A percentile compares a stretch with the other conserved stretches of the same genome.
Conservation (phyloP, 2,329 filamentous ascomycete genomes). For the Tolypocladium pustulatum region DNA sequence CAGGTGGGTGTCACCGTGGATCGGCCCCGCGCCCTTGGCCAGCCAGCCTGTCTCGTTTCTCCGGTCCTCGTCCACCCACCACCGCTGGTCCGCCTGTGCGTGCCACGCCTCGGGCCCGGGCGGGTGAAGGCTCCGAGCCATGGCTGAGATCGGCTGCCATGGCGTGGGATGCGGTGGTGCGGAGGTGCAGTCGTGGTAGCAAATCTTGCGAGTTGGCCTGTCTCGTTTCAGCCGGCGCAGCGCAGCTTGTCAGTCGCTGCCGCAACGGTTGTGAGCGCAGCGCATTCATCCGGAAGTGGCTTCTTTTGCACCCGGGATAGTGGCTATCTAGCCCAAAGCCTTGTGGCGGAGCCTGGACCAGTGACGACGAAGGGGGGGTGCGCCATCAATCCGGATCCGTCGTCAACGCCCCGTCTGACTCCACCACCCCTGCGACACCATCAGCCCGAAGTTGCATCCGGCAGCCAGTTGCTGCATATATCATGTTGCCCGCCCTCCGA, state of each 20-base stretch:
- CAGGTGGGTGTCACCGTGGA: not conserved
- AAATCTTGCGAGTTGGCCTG: not conserved
- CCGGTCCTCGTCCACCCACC: not conserved
- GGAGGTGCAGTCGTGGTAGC: not conserved
- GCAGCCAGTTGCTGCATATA: not conserved
- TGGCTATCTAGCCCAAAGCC: not conserved
- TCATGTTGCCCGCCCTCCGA: not conserved
- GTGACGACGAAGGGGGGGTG: not conserved
- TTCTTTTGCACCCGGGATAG: not conserved
- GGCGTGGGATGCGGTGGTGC: not conserved
- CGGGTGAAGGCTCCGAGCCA: not conserved
- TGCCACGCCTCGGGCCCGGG: not conserved
- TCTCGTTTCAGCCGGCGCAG: not conserved
- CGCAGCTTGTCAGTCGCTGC: not conserved
- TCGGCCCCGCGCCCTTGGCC: not conserved
- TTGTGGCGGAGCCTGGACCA: not conserved
- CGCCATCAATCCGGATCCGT: not conserved
- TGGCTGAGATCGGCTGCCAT: not conserved
- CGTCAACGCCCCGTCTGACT: not conserved
- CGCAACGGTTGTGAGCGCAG: not conserved
- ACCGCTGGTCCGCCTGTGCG: not conserved
- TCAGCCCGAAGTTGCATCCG: not conserved
- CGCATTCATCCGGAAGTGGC: not conserved
- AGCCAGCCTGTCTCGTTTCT: not conserved
- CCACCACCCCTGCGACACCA: not conserved